A percentile compares a stretch with the other conserved stretches of the same genome.
phyloP scores from a whole-genome alignment of 2,329 filamentous ascomycete genomes.

The Botryotinia globosa region DNA sequence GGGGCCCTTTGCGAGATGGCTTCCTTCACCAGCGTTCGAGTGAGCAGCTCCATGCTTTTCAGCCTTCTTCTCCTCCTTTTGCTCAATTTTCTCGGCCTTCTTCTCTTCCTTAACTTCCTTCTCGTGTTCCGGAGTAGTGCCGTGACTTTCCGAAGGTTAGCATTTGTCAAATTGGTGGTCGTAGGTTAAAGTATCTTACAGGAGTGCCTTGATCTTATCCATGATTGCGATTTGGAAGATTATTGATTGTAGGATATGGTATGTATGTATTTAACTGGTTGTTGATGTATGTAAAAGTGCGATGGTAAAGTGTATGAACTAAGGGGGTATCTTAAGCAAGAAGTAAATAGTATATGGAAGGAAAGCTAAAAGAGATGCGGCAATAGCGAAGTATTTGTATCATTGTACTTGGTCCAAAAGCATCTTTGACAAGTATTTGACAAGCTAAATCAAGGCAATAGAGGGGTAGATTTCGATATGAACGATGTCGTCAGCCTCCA shows the following conservation, averaged over 20 bases:
- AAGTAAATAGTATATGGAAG: not conserved
- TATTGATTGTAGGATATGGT: not conserved
- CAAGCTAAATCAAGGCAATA: conserved; percentile 13
- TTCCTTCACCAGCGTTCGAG: conserved; percentile 22
- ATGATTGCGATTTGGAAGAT: conserved; percentile 28
- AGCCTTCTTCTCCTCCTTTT: conserved; percentile 12
- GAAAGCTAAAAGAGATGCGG: not conserved
- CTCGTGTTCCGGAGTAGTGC: conserved; percentile 9
- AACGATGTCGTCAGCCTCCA: conserved; percentile 17
- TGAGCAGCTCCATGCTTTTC: not conserved
- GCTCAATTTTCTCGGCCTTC: not conserved
- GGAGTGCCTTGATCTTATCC: conserved; percentile 38
- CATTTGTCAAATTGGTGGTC: not conserved
- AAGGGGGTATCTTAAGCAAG: conserved; percentile 20
- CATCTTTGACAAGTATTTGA: not conserved
- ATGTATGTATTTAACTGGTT: not conserved
- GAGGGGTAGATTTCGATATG: conserved; percentile 14
- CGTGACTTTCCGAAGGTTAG: conserved; percentile 14
- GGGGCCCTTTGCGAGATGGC: conserved; percentile 20
- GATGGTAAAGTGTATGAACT: not conserved
- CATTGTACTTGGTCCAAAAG: not conserved
- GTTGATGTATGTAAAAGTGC: not conserved
- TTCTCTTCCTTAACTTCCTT: conserved; percentile 7
- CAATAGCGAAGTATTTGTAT: conserved; percentile 9
- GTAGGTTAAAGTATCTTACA: conserved; percentile 29